These are phyloP conservation scores for Lanmaoa pseudosensibilis DNA, from an alignment of 768 basidiomycete genomes.

Conservation along the genomic window DNA sequence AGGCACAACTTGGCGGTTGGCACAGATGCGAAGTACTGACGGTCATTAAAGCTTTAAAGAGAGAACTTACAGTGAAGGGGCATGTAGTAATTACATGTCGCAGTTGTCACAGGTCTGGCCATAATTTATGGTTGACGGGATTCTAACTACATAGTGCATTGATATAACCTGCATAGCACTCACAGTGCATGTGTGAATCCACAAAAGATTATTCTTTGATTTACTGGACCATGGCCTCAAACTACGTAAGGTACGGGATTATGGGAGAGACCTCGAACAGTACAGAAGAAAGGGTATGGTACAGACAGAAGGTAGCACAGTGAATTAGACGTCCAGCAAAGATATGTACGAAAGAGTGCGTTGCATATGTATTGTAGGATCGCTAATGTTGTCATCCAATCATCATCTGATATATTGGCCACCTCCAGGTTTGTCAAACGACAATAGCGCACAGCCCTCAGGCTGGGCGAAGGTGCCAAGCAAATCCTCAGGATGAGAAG, in stretches of 20 bases:
- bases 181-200: background rate
- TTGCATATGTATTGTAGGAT: background rate
- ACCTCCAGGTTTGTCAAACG: slow-evolving; percentile 3
- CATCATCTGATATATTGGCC: background rate
- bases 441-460: slow-evolving; percentile 7
- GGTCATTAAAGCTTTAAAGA: background rate
- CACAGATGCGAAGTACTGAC: background rate
- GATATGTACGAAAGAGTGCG: background rate
- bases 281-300: background rate
- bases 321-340: background rate
- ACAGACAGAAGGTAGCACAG: background rate
- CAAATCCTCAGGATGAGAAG: background rate
- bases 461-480: background rate
- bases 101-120: background rate
- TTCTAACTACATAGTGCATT: too few species aligned
- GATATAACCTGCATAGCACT: background rate
- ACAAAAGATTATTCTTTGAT: background rate
- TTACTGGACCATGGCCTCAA: background rate
- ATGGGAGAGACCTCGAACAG: background rate
- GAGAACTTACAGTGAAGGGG: background rate
- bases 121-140: too few species aligned
- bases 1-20: background rate
- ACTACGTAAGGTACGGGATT: background rate
- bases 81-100: background rate
- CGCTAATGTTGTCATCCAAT: background rate